A percentile compares a stretch with the other conserved stretches of the same genome.
These are phyloP conservation scores for Penicillium pancosmium DNA, from an alignment of 495 filamentous ascomycete genomes.

Conservation along the genomic window DNA sequence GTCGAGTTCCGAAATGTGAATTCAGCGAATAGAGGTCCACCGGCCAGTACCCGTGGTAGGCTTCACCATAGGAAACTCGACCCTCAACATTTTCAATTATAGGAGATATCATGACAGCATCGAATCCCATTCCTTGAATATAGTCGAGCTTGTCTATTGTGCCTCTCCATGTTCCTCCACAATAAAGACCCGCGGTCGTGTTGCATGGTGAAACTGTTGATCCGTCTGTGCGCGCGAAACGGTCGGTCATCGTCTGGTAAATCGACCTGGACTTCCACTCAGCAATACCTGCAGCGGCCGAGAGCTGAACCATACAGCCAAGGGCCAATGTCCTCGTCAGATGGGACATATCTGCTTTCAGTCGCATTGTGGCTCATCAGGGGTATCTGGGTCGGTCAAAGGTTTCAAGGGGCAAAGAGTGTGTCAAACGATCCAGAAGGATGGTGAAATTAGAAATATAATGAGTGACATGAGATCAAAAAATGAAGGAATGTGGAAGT, in stretches of 20 bases:
- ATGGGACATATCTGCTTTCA: background rate
- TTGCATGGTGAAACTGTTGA: slow-evolving; percentile 54
- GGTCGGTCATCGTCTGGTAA: slow-evolving; percentile 77
- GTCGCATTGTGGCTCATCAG: slow-evolving; percentile 14
- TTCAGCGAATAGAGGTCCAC: slow-evolving; percentile 68
- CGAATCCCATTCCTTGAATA: slow-evolving; percentile 78
- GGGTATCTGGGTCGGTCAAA: background rate
- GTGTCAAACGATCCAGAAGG: background rate
- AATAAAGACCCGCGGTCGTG: slow-evolving; percentile 56
- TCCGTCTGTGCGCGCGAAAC: slow-evolving; percentile 70
- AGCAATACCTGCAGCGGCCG: slow-evolving; percentile 25
- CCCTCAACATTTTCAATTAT: slow-evolving; percentile 64
- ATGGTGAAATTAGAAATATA: background rate
- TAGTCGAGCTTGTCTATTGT: slow-evolving; percentile 61
- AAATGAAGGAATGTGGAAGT: slow-evolving; percentile 5
- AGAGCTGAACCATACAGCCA: slow-evolving; percentile 8
- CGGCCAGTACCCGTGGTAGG: slow-evolving; percentile 80
- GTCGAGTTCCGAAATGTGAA: slow-evolving; percentile 63
- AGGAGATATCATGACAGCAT: slow-evolving; percentile 82
- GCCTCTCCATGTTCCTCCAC: slow-evolving; percentile 76
- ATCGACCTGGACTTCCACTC: slow-evolving; percentile 66
- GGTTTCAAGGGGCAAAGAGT: background rate
- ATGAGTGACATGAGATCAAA: background rate
- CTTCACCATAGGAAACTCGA: slow-evolving; percentile 50
- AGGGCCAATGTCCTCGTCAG: slow-evolving; percentile 4